Base-by-base conservation (phyloP, 2,329 filamentous ascomycete species). In the Talaromyces sp. region DNA sequence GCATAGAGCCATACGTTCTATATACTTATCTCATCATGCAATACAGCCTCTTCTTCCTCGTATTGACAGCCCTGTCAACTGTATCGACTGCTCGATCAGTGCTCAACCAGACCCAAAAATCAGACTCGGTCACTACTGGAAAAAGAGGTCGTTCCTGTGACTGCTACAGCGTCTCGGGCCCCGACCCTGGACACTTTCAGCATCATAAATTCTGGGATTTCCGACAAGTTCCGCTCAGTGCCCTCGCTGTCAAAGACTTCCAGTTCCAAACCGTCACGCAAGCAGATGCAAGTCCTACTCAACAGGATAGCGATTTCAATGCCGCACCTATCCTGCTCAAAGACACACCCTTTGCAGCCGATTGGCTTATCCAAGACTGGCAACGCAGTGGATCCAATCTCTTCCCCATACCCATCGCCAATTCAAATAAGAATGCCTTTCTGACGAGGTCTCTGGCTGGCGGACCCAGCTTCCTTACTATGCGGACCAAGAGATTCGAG, bases 161-260 rank as follows among this genome's bases (percentile, higher is more conserved):
- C 60, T 82, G 81, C 71, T 83, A 81, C 64, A 72, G 78, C 8
- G 74, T 82, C 31, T 75, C 77, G 1, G 74, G 75, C 5, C 67
- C 77, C 2, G 72, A 77, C 8, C 76, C 77, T 18, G 72, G 75
- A 6, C 82, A 81, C 70, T 83, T 83, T 67, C 76, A 80, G 54
- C 76, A 82, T 69, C 79, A 83, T 73, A 77, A 76, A 58, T 79
- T 83, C 69, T 83, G 77, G 73, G 81, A 83, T 69, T 83, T 83
- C 66, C 79, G 81, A 28, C 71, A 75, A 42, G 71, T 82, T 7
- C 69, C 73, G 18, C 67, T 75, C n/a, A 60, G 67, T 25, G 31
- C 67, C n/a, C 56, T 59, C 64, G 16, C 69, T 67, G 55, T 40
- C 62, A 71, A 73, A 50, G 70, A 70, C 54, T 56, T 66, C 63